A percentile compares a stretch with the other conserved stretches of the same genome.
These are phyloP conservation scores for Zygosaccharomyces lentus DNA, from an alignment of 805 yeast species.

Conservation along the genomic window DNA sequence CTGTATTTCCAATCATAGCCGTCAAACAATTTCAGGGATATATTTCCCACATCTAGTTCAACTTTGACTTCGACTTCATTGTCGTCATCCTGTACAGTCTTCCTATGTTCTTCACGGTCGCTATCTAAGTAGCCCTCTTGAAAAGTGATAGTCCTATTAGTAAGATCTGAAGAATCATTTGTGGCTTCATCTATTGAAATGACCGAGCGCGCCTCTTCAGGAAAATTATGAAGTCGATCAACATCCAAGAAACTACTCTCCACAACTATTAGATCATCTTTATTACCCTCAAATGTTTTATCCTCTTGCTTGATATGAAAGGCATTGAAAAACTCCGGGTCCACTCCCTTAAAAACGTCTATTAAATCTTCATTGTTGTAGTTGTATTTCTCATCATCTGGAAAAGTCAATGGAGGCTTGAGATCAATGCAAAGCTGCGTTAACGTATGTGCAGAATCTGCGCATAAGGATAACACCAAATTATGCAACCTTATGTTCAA, in stretches of 20 bases:
- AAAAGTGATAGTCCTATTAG: slow-evolving; percentile 5
- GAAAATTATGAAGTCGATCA: background rate
- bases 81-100: background rate
- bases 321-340: slow-evolving; percentile 25
- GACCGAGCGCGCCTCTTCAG: background rate
- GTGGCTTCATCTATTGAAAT: slow-evolving; percentile 1
- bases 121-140: slow-evolving; percentile 21
- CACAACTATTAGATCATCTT: slow-evolving; percentile 18
- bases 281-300: slow-evolving; percentile 22
- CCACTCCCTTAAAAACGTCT: slow-evolving; percentile 41
- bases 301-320: slow-evolving; percentile 9
- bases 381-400: slow-evolving; percentile 56
- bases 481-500: slow-evolving; percentile 48
- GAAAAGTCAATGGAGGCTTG: slow-evolving; percentile 59
- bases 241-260: slow-evolving; percentile 19
- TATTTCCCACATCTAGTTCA: slow-evolving; percentile 36
- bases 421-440: slow-evolving; percentile 65
- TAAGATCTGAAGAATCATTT: slow-evolving; percentile 8
- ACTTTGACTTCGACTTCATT: slow-evolving; percentile 11
- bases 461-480: slow-evolving; percentile 57
- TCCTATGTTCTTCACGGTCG: slow-evolving; percentile 2
- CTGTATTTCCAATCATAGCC: slow-evolving; percentile 93
- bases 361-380: slow-evolving; percentile 27
- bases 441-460: slow-evolving; percentile 77
- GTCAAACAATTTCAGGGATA: slow-evolving; percentile 58